phyloP scores from a whole-genome alignment of 345 rosid genomes.

The Rhodamnia argentea region DNA sequence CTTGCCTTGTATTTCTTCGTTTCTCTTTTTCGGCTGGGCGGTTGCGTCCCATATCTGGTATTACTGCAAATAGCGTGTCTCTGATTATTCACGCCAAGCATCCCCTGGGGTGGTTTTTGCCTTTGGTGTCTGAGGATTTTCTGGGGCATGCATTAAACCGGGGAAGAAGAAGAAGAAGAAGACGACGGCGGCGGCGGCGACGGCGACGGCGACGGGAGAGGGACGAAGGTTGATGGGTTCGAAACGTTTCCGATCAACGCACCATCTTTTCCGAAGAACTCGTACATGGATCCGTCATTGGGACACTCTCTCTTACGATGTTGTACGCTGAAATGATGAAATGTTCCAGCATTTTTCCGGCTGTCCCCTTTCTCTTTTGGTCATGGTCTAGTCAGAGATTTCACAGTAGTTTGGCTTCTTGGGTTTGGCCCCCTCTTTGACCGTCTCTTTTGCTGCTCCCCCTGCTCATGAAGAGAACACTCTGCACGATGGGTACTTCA shows the following conservation, averaged over 20 bases:
- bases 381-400: background rate
- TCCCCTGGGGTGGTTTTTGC: background rate
- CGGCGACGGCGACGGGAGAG: background rate
- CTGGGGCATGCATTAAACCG: background rate
- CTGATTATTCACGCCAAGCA: background rate
- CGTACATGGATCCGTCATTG: background rate
- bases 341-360: background rate
- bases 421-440: background rate
- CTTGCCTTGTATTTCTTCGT: background rate
- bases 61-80: background rate
- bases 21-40: background rate
- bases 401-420: background rate
- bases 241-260: background rate
- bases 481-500: background rate
- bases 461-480: background rate
- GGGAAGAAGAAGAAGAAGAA: background rate
- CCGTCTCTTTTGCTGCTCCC: background rate
- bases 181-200: too few species aligned
- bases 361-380: background rate
- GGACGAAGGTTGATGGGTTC: background rate
- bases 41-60: background rate
- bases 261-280: background rate
- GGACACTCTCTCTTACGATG: background rate
- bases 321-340: background rate
- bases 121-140: too few species aligned